Evolutionary conservation across 805 yeast species (phyloP), one percentile per base, ranked within the genome.

Genomic region (Ogataea neopini): DNA sequence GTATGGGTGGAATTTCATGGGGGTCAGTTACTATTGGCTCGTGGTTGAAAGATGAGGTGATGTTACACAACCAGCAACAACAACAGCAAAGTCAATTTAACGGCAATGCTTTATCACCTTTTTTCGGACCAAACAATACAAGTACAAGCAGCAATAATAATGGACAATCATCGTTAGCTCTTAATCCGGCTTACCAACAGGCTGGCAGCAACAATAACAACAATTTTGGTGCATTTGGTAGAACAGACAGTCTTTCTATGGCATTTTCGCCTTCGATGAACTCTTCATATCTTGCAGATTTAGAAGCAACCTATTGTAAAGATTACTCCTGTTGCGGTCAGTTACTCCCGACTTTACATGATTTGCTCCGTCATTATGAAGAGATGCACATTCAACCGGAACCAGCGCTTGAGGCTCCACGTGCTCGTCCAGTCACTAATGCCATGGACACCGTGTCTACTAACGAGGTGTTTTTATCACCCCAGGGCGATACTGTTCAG

Each of bases 1-100:
- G 98, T 9, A 88, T 94, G 84, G 98, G 98, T 37, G 99, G 98
- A 40, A 87, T 92, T 28, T 85, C 96, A 7, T 92, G 97, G 97
- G 98, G 98, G 18, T 90, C 96, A 2, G 81, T 91, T 48, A 86
- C 96, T 22, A 90, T 92, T 25, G 97, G 97, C 11, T 84, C 94
- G 13, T 92, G 99, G 99, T 73, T 92, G 19, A 86, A 90, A 62
- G 98, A 92, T 66, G 99, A 92, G 62, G 92, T 86, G 15, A 76
- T 86, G 81, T 77, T 85, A 72, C 49, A 60, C 40, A 56, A 53
- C 20, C 61, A 54, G 22, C 57, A 55, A 30, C 58, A 53, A 34
- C 53, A 51, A 47, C 53, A 51, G 47, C 50, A 49, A 26, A 40
- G 50, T 11, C 57, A 49, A 39, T 45, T 39, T 35, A 49, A 38